Evolutionary conservation across 306 rosid genomes (phyloP).

Genomic region (Mimosa bimucronata): DNA sequence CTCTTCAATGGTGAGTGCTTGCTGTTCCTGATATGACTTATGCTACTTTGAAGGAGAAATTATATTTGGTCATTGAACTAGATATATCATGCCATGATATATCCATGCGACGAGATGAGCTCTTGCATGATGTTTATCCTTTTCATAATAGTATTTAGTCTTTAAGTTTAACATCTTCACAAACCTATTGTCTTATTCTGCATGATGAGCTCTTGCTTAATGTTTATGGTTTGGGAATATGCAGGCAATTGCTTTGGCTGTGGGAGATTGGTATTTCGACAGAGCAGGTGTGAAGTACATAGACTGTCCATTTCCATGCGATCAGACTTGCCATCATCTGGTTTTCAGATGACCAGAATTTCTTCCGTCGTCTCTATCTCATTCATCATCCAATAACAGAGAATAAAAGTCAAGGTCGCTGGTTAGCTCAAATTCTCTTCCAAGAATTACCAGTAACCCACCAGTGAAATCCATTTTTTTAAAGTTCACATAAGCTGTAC

Average conservation of each 20-base stretch:
- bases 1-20: not conserved
- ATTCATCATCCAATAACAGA: conserved; percentile 19
- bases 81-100: not conserved
- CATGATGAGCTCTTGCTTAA: not conserved
- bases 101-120: not conserved
- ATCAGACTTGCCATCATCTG: conserved; percentile 83
- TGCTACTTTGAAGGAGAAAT: not conserved
- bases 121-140: not conserved
- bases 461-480: conserved; percentile 28
- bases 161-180: conserved; percentile 5
- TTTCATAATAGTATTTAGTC: not conserved
- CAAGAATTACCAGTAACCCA: not conserved
- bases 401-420: conserved; percentile 42
- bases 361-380: conserved; percentile 29
- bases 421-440: conserved; percentile 35
- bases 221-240: conserved; percentile 14
- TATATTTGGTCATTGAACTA: not conserved
- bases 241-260: conserved; percentile 88
- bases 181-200: conserved; percentile 7
- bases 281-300: conserved; percentile 65
- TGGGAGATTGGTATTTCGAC: conserved; percentile 93
- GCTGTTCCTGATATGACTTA: not conserved
- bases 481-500: not conserved
- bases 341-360: conserved; percentile 54
- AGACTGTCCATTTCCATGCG: conserved; percentile 96